phyloP scores from a whole-genome alignment of 1,284 basidiomycete species.

The Tranzscheliella williamsii region DNA sequence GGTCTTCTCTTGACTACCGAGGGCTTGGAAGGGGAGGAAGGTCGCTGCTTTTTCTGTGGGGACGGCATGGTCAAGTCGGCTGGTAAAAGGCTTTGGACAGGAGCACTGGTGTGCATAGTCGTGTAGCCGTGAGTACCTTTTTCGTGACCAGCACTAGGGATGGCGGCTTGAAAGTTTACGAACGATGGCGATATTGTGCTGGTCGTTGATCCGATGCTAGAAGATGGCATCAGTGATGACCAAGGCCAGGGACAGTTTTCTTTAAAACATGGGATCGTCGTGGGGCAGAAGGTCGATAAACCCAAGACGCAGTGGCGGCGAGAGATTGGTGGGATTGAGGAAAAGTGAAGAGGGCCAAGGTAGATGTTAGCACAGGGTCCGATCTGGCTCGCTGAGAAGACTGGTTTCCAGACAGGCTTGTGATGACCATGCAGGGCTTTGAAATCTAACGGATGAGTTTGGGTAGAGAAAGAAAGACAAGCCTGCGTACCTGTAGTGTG shows the following conservation, averaged over 20 bases:
- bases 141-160: conserved; percentile 36
- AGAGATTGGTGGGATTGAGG: neutral
- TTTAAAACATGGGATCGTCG: too few species aligned
- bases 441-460: neutral
- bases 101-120: neutral
- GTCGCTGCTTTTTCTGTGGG: conserved; percentile 31
- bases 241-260: too few species aligned
- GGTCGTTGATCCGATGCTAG: conserved; percentile 12
- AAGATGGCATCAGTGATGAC: conserved; percentile 3
- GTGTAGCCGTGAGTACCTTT: neutral
- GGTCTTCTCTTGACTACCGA: conserved; percentile 2
- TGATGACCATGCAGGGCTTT: too few species aligned
- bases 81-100: neutral
- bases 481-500: neutral
- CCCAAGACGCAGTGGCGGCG: too few species aligned
- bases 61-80: conserved; percentile 1
- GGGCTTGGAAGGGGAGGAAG: conserved; percentile 10
- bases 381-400: too few species aligned
- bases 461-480: neutral
- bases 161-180: conserved; percentile 34
- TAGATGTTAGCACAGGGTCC: conserved; percentile 37
- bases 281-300: too few species aligned
- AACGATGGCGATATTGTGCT: conserved; percentile 35
- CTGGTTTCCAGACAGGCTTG: too few species aligned
- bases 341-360: neutral